phyloP scores from a whole-genome alignment of 2,329 filamentous ascomycete genomes.

The Alternaria viburni region DNA sequence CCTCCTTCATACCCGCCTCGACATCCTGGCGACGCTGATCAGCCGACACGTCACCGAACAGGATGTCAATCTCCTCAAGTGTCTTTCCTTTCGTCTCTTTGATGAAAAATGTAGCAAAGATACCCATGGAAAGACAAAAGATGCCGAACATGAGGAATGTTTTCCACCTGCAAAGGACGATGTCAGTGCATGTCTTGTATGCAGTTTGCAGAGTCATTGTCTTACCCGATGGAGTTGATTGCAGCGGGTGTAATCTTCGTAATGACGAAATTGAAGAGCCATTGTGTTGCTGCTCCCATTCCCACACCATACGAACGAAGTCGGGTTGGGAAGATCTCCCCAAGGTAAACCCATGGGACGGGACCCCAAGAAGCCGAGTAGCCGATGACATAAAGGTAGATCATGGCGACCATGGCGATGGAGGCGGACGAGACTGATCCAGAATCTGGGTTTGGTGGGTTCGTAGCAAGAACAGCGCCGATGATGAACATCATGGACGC shows the following conservation, averaged over 20 bases:
- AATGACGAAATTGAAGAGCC: constrained; percentile 76
- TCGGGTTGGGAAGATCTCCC: constrained; percentile 76
- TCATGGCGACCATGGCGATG: constrained; percentile 71
- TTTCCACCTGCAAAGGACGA: constrained; percentile 51
- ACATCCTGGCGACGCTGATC: constrained; percentile 7
- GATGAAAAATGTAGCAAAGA: constrained; percentile 55
- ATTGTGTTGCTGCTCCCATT: constrained; percentile 73
- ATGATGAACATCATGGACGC: constrained; percentile 70
- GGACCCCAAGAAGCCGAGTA: constrained; percentile 76
- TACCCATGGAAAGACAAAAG: constrained; percentile 50
- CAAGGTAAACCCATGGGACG: constrained; percentile 76
- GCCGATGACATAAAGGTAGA: constrained; percentile 75
- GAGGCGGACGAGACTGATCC: constrained; percentile 55
- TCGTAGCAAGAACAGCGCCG: constrained; percentile 61
- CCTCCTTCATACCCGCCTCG: constrained; percentile 6
- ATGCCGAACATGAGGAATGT: constrained; percentile 58
- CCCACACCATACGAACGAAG: constrained; percentile 71
- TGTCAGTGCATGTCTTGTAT: constrained; percentile 48
- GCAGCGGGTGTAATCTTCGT: constrained; percentile 67
- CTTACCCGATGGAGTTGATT: neutral
- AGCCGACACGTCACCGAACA: constrained; percentile 45
- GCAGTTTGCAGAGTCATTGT: neutral
- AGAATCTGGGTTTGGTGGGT: constrained; percentile 34
- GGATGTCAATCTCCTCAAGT: constrained; percentile 55
- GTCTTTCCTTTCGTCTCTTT: constrained; percentile 55